Conservation (phyloP, 306 rosid species). For the Vigna nakashimae region DNA sequence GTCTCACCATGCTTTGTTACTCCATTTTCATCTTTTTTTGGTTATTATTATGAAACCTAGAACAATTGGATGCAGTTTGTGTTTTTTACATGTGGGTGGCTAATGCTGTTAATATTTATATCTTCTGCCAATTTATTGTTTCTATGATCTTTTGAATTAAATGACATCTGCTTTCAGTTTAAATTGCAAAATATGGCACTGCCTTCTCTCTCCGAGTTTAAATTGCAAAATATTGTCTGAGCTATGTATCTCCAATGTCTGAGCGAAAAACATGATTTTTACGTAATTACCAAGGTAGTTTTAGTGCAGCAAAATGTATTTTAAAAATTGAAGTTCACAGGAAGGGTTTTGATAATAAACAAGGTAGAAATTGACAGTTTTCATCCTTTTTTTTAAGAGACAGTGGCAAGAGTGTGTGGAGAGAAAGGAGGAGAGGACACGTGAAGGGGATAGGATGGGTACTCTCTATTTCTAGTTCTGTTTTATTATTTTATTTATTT, state of each 20-base stretch:
- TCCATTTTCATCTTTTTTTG: constrained; percentile 42
- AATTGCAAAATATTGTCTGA: not conserved
- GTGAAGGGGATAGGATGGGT: too few species aligned
- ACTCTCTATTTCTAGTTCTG: too few species aligned
- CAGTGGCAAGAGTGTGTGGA: too few species aligned
- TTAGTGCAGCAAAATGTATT: not conserved
- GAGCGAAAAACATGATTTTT: too few species aligned
- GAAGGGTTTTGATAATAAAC: not conserved
- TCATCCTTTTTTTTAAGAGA: too few species aligned
- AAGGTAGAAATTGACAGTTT: not conserved
- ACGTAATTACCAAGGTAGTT: too few species aligned
- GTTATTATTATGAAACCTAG: constrained; percentile 52
- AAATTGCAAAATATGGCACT: not conserved
- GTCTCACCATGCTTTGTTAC: constrained; percentile 55
- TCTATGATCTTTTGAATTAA: constrained; percentile 19
- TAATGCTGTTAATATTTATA: constrained; percentile 50
- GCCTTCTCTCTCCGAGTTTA: too few species aligned
- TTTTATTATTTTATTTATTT: too few species aligned
- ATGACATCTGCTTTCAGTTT: not conserved
- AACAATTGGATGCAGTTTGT: constrained; percentile 61
- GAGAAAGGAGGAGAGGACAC: too few species aligned
- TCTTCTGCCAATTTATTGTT: constrained; percentile 32
- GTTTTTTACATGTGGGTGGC: constrained; percentile 53
- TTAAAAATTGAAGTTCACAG: not conserved
- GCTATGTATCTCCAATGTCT: too few species aligned